A percentile compares a stretch with the other conserved stretches of the same genome.
Conservation (phyloP, 2,329 filamentous ascomycete genomes). For the Alternaria atra region DNA sequence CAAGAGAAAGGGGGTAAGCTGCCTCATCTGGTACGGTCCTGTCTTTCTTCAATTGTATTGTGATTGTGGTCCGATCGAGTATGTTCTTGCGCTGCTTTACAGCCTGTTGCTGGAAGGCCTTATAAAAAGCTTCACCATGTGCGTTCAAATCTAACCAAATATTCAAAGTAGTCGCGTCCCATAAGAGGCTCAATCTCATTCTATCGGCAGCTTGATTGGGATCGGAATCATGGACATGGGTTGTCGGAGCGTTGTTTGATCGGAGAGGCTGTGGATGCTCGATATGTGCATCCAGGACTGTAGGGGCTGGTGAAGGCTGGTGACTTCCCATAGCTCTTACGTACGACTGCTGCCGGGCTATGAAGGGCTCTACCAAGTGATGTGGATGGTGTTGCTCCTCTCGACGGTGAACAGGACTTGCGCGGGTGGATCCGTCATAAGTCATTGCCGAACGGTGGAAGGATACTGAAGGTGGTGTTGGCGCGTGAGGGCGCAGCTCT, state of each 20-base stretch:
- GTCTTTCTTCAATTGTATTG: neutral
- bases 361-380: neutral
- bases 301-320: neutral
- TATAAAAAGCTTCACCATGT: neutral
- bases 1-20: neutral
- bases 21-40: neutral
- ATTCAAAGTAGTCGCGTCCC: neutral
- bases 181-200: neutral
- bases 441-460: slow-evolving; percentile 6
- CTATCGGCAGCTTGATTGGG: neutral
- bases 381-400: neutral
- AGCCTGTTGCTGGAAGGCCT: neutral
- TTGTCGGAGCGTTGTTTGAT: neutral
- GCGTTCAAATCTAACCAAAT: neutral
- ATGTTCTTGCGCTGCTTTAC: neutral
- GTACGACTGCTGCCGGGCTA: neutral
- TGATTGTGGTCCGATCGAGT: neutral
- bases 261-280: neutral
- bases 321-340: neutral
- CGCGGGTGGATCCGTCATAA: neutral
- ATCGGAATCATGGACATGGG: neutral
- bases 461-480: neutral
- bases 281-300: neutral
- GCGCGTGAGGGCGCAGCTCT: neutral
- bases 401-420: neutral